These are phyloP conservation scores for Macroventuria anomochaeta DNA, from an alignment of 2,329 filamentous ascomycete genomes.

Conservation along the genomic window DNA sequence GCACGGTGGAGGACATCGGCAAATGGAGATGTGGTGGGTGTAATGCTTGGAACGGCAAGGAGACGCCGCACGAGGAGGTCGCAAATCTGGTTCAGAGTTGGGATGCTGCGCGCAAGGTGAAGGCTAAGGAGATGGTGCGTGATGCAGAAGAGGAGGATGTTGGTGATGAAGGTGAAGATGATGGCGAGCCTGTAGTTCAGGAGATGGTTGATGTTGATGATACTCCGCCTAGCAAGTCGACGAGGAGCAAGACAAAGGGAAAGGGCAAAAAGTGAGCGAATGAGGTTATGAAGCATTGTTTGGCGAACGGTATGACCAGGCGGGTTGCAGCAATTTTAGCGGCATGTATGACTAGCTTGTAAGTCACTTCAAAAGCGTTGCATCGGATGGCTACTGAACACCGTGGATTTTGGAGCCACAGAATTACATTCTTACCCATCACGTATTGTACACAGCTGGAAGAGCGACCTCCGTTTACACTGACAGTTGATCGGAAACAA, in stretches of 20 bases:
- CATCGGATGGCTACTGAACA: too few species aligned
- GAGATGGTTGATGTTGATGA: slow-evolving; percentile 23
- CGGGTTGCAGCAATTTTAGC: background rate
- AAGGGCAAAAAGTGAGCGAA: slow-evolving; percentile 47
- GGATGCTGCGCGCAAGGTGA: slow-evolving; percentile 61
- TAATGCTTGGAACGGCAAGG: slow-evolving; percentile 78
- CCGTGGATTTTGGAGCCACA: too few species aligned
- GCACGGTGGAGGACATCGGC: slow-evolving; percentile 77
- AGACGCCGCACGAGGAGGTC: slow-evolving; percentile 74
- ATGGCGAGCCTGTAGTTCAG: slow-evolving; percentile 15
- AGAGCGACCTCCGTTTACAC: too few species aligned
- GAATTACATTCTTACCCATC: too few species aligned
- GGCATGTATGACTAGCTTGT: too few species aligned
- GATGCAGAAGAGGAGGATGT: slow-evolving; percentile 37
- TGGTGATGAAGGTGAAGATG: slow-evolving; percentile 27
- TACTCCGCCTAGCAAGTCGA: slow-evolving; percentile 42
- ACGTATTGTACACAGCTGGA: too few species aligned
- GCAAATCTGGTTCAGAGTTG: slow-evolving; percentile 37
- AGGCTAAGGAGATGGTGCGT: slow-evolving; percentile 24
- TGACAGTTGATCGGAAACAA: too few species aligned
- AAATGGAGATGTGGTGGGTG: slow-evolving; percentile 91
- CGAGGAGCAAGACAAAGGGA: slow-evolving; percentile 52
- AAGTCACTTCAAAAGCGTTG: too few species aligned
- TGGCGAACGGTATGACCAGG: background rate
- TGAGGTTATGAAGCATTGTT: background rate